Percentiles rank a stretch among this genome's conserved stretches.
These are phyloP conservation scores for Pleurotus pulmonarius DNA, from an alignment of 768 basidiomycete genomes.

Conservation along the genomic window DNA sequence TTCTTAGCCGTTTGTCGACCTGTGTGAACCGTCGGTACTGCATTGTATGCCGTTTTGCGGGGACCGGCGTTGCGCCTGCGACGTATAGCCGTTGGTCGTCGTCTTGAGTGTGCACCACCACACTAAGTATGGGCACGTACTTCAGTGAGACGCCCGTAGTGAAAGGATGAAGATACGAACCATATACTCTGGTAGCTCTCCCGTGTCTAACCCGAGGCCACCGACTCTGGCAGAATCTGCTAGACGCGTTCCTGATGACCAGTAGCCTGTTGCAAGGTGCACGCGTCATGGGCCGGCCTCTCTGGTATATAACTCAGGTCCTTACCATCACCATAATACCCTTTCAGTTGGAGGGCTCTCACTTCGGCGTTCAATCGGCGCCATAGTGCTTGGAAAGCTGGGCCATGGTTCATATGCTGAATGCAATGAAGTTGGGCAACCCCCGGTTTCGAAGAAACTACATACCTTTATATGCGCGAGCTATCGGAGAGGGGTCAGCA, in stretches of 20 bases:
- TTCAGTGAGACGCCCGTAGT: background rate
- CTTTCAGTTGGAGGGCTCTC: conserved; percentile 61
- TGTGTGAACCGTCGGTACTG: conserved; percentile 51
- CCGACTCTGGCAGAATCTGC: conserved; percentile 56
- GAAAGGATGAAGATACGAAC: conserved; percentile 31
- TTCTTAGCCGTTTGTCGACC: conserved; percentile 62
- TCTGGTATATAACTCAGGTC: background rate
- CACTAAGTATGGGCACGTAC: conserved; percentile 40
- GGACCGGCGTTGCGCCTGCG: conserved; percentile 31
- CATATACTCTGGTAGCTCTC: conserved; percentile 76
- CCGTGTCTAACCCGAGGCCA: conserved; percentile 46
- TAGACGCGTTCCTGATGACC: conserved; percentile 75
- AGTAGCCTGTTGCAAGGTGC: conserved; percentile 52
- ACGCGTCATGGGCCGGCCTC: background rate
- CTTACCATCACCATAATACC: conserved; percentile 81
- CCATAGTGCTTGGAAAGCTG: conserved; percentile 76
- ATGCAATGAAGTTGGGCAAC: background rate
- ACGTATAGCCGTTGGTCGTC: conserved; percentile 46
- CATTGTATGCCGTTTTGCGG: conserved; percentile 20
- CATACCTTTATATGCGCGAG: conserved; percentile 78
- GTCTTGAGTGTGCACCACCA: conserved; percentile 70
- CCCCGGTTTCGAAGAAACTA: no score
- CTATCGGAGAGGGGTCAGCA: conserved; percentile 28
- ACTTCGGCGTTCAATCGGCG: conserved; percentile 62
- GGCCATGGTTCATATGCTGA: conserved; percentile 80